Percentiles rank a stretch among this genome's conserved stretches.
These are phyloP conservation scores for Podaxis mareebaensis DNA, from an alignment of 768 basidiomycete genomes.

Conservation along the genomic window DNA sequence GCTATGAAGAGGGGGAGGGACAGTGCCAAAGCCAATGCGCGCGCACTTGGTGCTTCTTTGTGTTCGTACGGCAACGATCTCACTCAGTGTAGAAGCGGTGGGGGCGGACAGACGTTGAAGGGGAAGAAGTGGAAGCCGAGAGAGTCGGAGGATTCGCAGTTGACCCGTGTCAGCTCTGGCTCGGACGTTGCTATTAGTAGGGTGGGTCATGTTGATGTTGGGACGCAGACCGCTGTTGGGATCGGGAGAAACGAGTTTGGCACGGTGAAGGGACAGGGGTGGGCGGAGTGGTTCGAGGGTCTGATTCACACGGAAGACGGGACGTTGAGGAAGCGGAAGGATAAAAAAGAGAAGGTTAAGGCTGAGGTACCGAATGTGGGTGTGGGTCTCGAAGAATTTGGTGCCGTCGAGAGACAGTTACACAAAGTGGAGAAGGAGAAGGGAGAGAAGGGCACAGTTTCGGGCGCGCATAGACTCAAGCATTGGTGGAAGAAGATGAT, in stretches of 20 bases:
- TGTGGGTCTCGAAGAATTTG: constrained; percentile 3
- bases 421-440: constrained; percentile 19
- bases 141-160: constrained; percentile 15
- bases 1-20: constrained; percentile 39
- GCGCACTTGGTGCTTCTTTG: background rate
- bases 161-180: constrained; percentile 9
- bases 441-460: constrained; percentile 28
- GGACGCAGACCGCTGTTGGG: constrained; percentile 12
- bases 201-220: background rate
- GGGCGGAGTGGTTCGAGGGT: constrained; percentile 15
- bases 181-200: background rate
- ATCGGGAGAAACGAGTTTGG: background rate
- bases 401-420: constrained; percentile 15
- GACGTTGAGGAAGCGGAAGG: constrained; percentile 37
- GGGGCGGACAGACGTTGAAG: background rate
- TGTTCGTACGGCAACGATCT: background rate
- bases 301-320: constrained; percentile 11
- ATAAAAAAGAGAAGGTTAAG: constrained; percentile 39
- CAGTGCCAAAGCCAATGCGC: constrained; percentile 13
- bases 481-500: constrained; percentile 68
- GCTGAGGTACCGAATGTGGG: constrained; percentile 24
- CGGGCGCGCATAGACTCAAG: constrained; percentile 52
- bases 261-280: constrained; percentile 2
- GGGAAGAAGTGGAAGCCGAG: background rate
- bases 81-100: background rate